Base-by-base conservation (phyloP, 192 early-diverging fungal species). In the Piromyces sp. region DNA sequence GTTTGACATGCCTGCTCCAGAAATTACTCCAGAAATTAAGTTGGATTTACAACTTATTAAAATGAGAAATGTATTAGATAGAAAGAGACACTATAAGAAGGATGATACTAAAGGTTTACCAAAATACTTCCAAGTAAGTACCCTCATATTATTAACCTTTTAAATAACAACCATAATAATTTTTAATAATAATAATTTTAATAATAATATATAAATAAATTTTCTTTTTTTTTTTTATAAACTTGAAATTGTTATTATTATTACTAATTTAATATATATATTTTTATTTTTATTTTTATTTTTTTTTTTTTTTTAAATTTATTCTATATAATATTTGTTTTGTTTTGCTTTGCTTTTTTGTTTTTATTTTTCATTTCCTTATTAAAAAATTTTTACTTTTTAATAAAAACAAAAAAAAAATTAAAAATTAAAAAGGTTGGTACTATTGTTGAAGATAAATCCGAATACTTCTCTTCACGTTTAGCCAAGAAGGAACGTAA, bases 31-130 rank as follows among this genome's bases (percentile, higher is more conserved):
- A 6, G 96, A 96, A 84, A 80, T 97, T 68, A 96, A 96, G 83
- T 92, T 93, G 12, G 95, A 99, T 84, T 85, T 99, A 80, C 93
- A 95, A 51, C 90, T 98, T 30, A 83, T 99, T 36, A 93, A 94
- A 82, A 86, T 93, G 82, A 91, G 97, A 80, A 90, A 92, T 84
- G 95, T 94, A 5, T 85, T 99, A 16, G 96, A 99, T 86, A 95
- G 95, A 26, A 98, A 96, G 86, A 90, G 93, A 31, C 94, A 95
- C 83, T 98, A 96, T 84, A 97, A 96, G 82, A 92, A 93, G 81
- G 89, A 89, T 79, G 92, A 91, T 38, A 89, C 89, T 79, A 84
- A 86, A 5, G 87, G 85, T 26, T 83, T 93, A 19, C 96, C 97
- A 31, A 97, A 95, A 83, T 95, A 94, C 85, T 97, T 99, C 89